Evolutionary conservation across 768 basidiomycete species (phyloP), one percentile per base, ranked within the genome.

Genomic region (Coprinopsis cinerea): DNA sequence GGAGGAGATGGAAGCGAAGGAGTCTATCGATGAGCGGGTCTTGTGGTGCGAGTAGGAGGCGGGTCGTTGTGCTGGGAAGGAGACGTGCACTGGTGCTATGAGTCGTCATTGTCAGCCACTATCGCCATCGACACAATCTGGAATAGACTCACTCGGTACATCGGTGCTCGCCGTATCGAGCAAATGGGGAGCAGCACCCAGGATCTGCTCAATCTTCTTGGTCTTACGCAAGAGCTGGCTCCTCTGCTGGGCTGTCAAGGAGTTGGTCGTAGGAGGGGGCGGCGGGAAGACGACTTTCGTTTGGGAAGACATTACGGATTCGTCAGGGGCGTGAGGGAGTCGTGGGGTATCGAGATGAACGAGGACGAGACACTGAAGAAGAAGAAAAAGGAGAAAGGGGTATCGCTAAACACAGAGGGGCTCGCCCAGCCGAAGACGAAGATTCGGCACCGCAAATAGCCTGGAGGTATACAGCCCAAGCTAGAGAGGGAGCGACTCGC

Each of bases 221-320:
- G 79, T 75, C 22, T 76, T 74, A 24, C 80, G 78, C 25, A 81
- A 57, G 20, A 85, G 72, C 47, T 77, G 77, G 7, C 69, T 60
- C n/a, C 81, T 76, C 60, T 83, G 77, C 20, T 70, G 57, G 1
- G 70, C 53, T 5, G 77, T 74, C 44, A 81, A 61, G 15, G 70
- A 64, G 61, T 85, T 84, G 14, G 69, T 75, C 20, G 83, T 85
- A 0, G 81, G 79, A 2, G 82, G 82, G 14, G 75, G 76, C 3
- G 65, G 52, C 3, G 78, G 78, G 48, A 68, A 74, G 5, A 71
- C 66, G 10, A 71, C 62, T 58, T 67, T 71, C 13, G 61, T 53
- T 13, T 34, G 26, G 37, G 48, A 49, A n/a, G 54, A 52, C 49
- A 55, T 48, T 22, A 49, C 24, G 42, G 47, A n/a, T n/a, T 53